Evolutionary conservation across 106 monocot genomes (phyloP), one percentile per base, ranked within the genome.

Genomic region (Dioscorea zingiberensis): DNA sequence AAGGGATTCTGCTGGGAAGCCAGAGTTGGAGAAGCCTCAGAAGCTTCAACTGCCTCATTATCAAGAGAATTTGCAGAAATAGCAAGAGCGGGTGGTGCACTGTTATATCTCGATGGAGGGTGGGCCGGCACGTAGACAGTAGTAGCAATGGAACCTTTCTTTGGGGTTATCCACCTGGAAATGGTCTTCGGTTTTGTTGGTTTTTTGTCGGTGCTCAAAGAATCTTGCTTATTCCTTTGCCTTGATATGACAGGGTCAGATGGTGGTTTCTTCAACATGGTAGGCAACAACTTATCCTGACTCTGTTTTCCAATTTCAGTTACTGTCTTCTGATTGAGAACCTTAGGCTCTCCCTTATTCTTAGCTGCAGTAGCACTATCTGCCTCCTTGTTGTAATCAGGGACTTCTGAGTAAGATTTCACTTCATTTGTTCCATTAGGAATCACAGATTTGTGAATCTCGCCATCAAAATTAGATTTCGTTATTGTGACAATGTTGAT

Each of bases 21-120:
- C 58, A 65, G 47, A 66, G 45, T 21, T 44, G 54, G 67, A 22
- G 7, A 14, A 23, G 24, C 27, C 59, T 59, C 54, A 59, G 54
- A 16, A 55, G 32, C 48, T 24, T 47, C 72, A 58, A 47, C 65
- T 58, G 56, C 44, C 71, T 77, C 73, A 63, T 69, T 55, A 46
- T 82, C 72, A 48, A 38, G 49, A 26, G 64, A 62, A 66, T 63
- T 58, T 61, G 70, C 61, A 48, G 71, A 70, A 67, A 75, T 71
- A 21, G 81, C 84, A 27, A 89, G 60, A 70, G 78, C 91, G 66
- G 95, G 72, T 26, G 92, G 97, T 45, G 86, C 69, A 71, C 92
- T 97, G 54, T 86, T 82, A 58, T 97, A 89, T 66, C 97, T 83
- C 22, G 92, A 88, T 59, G 97, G 92, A 64, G 85, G 97, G 70